Evolutionary conservation across 345 rosid species (phyloP), one percentile per base, ranked within the genome.

Genomic region (Arabidopsis arenosa): DNA sequence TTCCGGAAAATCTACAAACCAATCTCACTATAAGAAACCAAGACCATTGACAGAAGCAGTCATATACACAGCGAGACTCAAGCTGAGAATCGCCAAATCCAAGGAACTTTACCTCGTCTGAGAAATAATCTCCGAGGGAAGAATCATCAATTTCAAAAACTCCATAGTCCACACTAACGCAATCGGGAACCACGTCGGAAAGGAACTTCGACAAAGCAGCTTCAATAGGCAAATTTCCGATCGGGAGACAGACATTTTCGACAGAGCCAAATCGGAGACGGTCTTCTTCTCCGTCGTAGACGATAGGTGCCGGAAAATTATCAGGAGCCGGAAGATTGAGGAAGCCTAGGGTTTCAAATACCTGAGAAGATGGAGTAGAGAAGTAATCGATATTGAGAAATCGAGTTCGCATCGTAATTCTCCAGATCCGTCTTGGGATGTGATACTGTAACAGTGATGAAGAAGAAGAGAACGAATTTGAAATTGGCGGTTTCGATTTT

Each of bases 321-420:
- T 47, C 79, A 82, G 90, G 90, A 23, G 80, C 78, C 4, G 93
- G 87, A 40, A 93, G 90, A 43, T 81, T 78, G 18, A 88, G 88
- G 83, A 91, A 89, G 60, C 77, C 80, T 77, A 84, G 84, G 83
- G 84, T 82, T 84, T 78, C 80, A 59, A 35, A 53, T 14, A 81
- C 54, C 9, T 9, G 17, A 70, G 88, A 80, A 10, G 81, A 60
- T 13, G 79, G 61, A 58, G 85, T 21, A 13, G 81, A 41, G 84
- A 90, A 86, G 84, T 80, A 80, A 76, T 90, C 89, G 54, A 66
- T 74, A 69, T 78, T 83, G 76, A 88, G 90, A 77, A 88, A 91
- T 70, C 91, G 93, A 83, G 84, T 84, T 81, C 94, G 87, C 97
- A 91, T 93, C 66, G 41, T 73, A 26, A 0, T 21, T 54, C 40